Conservation (phyloP, 306 rosid genomes). For the Carpinus viminea region DNA sequence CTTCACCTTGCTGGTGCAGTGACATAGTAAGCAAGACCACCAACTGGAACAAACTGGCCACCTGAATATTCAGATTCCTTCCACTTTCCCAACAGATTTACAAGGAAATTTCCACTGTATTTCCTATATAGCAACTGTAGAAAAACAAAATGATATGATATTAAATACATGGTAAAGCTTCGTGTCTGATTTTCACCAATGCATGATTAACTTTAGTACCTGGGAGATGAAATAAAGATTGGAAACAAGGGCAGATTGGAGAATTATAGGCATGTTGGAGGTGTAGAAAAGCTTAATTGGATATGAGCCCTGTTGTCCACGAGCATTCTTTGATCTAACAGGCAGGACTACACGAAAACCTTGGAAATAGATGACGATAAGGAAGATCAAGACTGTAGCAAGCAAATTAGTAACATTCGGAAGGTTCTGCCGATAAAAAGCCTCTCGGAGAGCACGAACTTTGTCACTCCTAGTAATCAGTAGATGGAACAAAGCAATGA, state of each 20-base stretch:
- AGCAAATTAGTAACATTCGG: slow-evolving; percentile 60
- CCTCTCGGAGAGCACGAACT: slow-evolving; percentile 58
- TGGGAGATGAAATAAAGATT: slow-evolving; percentile 54
- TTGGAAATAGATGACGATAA: slow-evolving; percentile 58
- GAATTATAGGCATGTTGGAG: slow-evolving; percentile 66
- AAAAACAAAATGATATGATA: background rate
- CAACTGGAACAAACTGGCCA: slow-evolving; percentile 24
- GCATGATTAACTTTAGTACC: slow-evolving; percentile 23
- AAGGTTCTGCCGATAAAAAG: slow-evolving; percentile 61
- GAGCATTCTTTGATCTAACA: slow-evolving; percentile 57
- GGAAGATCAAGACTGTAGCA: slow-evolving; percentile 55
- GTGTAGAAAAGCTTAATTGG: slow-evolving; percentile 64
- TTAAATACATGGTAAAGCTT: background rate
- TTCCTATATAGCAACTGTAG: slow-evolving; percentile 35
- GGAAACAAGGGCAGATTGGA: slow-evolving; percentile 58
- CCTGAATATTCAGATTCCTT: slow-evolving; percentile 36
- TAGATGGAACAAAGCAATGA: slow-evolving; percentile 54
- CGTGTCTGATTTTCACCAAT: background rate
- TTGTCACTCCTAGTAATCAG: slow-evolving; percentile 51
- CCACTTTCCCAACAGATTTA: slow-evolving; percentile 31
- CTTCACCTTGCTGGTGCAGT: slow-evolving; percentile 36
- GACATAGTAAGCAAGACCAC: slow-evolving; percentile 32
- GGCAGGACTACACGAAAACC: slow-evolving; percentile 61
- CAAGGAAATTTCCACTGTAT: slow-evolving; percentile 26
- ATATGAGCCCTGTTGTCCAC: slow-evolving; percentile 56